Evolutionary conservation across 441 rosid genomes (phyloP).

Genomic region (Adansonia gregorii): DNA sequence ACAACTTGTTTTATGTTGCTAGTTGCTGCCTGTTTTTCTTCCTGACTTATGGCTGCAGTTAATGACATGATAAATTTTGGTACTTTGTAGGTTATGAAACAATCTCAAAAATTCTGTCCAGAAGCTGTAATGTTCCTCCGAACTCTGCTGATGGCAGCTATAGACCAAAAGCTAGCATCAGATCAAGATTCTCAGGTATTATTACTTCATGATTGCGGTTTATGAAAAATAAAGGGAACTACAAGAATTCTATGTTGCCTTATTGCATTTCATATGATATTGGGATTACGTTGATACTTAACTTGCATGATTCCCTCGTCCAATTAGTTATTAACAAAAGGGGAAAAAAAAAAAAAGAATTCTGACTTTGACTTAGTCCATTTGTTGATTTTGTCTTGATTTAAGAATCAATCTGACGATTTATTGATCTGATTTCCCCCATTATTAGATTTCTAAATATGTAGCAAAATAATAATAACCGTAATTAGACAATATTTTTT

Average conservation of each 20-base stretch:
- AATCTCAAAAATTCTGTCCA: slow-evolving; percentile 79
- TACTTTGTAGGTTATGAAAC: slow-evolving; percentile 57
- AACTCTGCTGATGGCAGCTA: slow-evolving; percentile 60
- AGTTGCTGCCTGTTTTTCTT: background rate
- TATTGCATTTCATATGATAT: background rate
- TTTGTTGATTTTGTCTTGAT: background rate
- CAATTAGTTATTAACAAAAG: background rate
- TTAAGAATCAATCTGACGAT: background rate
- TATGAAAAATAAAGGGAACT: background rate
- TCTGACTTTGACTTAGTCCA: background rate
- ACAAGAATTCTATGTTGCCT: background rate
- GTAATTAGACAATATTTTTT: background rate
- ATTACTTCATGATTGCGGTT: slow-evolving; percentile 9
- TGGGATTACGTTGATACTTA: background rate
- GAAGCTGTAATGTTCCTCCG: slow-evolving; percentile 76
- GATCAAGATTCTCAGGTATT: slow-evolving; percentile 64
- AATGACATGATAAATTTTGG: slow-evolving; percentile 21
- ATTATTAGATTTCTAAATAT: background rate
- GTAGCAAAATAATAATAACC: background rate
- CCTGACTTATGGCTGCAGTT: background rate
- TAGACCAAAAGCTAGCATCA: slow-evolving; percentile 44
- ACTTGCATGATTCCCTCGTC: slow-evolving; percentile 6
- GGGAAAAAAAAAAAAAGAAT: background rate
- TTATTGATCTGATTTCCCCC: background rate
- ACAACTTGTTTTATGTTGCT: background rate